Evolutionary conservation across 2,329 filamentous ascomycete genomes (phyloP), one percentile per base, ranked within the genome.

Genomic region (Calonectria fujianensis): DNA sequence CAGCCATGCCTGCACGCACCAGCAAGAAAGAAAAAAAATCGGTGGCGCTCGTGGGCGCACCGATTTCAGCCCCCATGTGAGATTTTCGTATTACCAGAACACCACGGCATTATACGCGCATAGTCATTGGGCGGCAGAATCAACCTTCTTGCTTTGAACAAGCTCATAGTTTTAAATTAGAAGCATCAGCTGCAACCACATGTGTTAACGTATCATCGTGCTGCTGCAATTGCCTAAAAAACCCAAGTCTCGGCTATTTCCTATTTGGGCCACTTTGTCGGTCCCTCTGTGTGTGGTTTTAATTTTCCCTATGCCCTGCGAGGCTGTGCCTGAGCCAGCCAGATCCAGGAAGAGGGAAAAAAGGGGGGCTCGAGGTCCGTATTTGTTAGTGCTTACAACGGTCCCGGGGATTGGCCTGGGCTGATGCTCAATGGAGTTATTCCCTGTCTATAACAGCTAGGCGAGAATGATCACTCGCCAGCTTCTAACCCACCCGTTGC

Each of bases 381-480:
- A 29, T 29, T 41, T 63, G 10, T 29, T 63, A 63, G 57, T 37
- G 57, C 57, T 63, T 41, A 63, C 57, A 48, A 20, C 45, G 20
- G 45, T 48, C 45, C 45, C 2, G 45, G 45, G 45, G 9, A 2
- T 11, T 11, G 37, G 37, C 14, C 35, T 27, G 39, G 35, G 24
- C 35, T 29, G 32, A 41, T 14, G 13, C 9, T 41, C 2, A 29
- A 37, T 45, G 24, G 57, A 2, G 9, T 11, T 10, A 20, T 20
- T 20, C 57, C 57, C 37, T 63, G 57, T 63, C 57, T 3, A 41
- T 29, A 63, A 48, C 20, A n/a, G 14, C 24, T 18, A 16, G 11
- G 24, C 57, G 35, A 63, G 24, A 63, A 41, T 41, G 35, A 41
- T 63, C 57, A 63, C 20, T 63, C 39, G 57, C 24, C 57, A 29